Conservation (phyloP, 2,329 filamentous ascomycete species). For the Aspergillus intermedius region DNA sequence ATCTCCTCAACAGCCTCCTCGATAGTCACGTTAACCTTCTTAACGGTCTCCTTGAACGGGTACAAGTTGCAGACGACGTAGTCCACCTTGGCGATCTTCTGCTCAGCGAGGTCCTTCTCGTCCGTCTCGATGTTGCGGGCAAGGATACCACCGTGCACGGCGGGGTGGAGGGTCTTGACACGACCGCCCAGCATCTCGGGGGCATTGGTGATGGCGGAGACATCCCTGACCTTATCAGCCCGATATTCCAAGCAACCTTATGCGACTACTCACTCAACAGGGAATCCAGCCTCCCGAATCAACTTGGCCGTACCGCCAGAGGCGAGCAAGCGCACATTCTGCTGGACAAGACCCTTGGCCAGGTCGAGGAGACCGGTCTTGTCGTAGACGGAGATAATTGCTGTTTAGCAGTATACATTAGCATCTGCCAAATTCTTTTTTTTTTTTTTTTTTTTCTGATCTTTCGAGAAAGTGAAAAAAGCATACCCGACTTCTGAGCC, state of each 20-base stretch:
- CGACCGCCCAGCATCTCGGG: conserved; percentile 92
- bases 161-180: conserved; percentile 94
- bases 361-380: conserved; percentile 94
- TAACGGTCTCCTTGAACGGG: conserved; percentile 97
- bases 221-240: conserved; percentile 56
- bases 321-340: conserved; percentile 86
- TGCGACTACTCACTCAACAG: conserved; percentile 67
- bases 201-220: conserved; percentile 92
- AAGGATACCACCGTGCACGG: conserved; percentile 77
- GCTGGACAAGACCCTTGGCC: conserved; percentile 79
- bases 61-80: conserved; percentile 98
- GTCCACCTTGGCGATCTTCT: conserved; percentile 92
- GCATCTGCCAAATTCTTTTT: background rate
- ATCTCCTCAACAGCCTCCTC: conserved; percentile 97
- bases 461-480: background rate
- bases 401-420: conserved; percentile 32
- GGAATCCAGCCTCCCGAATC: conserved; percentile 93
- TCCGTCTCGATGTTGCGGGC: conserved; percentile 91
- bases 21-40: conserved; percentile 94
- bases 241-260: background rate
- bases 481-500: background rate
- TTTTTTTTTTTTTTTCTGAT: no score
- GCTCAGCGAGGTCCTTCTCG: conserved; percentile 91
- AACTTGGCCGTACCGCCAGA: conserved; percentile 93
- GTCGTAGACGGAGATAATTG: conserved; percentile 97